These are phyloP conservation scores for Exophiala sp. DNA, from an alignment of 2,329 filamentous ascomycete species.

Conservation along the genomic window DNA sequence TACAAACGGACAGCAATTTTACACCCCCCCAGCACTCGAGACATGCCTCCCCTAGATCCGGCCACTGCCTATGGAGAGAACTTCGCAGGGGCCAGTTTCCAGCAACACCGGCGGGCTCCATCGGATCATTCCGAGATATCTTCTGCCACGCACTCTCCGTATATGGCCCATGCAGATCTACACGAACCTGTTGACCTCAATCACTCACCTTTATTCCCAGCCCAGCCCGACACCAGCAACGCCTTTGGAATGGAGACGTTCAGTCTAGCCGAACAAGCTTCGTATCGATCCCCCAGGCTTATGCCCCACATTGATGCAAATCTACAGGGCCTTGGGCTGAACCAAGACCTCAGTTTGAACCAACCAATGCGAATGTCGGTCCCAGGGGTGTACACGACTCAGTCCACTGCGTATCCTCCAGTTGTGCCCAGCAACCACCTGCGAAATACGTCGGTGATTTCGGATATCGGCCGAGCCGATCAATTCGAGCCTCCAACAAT, in stretches of 20 bases:
- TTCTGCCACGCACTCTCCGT: slow-evolving; percentile 77
- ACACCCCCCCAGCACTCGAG: slow-evolving; percentile 53
- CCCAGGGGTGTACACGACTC: slow-evolving; percentile 50
- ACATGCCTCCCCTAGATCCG: slow-evolving; percentile 56
- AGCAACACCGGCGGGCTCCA: slow-evolving; percentile 72
- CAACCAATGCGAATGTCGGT: slow-evolving; percentile 38
- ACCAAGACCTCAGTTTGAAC: slow-evolving; percentile 29
- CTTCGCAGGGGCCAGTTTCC: slow-evolving; percentile 57
- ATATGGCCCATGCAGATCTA: slow-evolving; percentile 67
- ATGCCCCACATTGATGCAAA: slow-evolving; percentile 56
- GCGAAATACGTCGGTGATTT: slow-evolving; percentile 42
- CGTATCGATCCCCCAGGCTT: slow-evolving; percentile 62
- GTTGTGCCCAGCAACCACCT: slow-evolving; percentile 44
- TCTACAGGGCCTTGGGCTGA: slow-evolving; percentile 34
- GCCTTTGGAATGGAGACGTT: slow-evolving; percentile 73
- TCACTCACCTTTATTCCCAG: slow-evolving; percentile 72
- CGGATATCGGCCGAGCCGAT: slow-evolving; percentile 61
- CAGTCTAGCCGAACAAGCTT: slow-evolving; percentile 58
- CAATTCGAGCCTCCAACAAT: slow-evolving; percentile 90
- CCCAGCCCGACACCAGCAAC: slow-evolving; percentile 70
- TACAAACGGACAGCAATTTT: slow-evolving; percentile 46
- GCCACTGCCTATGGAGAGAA: slow-evolving; percentile 51
- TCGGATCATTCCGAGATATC: slow-evolving; percentile 93
- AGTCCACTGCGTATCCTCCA: slow-evolving; percentile 37
- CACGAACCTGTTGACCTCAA: slow-evolving; percentile 67